Conservation (phyloP, 257 asterid species). For the Solanum arcanum region DNA sequence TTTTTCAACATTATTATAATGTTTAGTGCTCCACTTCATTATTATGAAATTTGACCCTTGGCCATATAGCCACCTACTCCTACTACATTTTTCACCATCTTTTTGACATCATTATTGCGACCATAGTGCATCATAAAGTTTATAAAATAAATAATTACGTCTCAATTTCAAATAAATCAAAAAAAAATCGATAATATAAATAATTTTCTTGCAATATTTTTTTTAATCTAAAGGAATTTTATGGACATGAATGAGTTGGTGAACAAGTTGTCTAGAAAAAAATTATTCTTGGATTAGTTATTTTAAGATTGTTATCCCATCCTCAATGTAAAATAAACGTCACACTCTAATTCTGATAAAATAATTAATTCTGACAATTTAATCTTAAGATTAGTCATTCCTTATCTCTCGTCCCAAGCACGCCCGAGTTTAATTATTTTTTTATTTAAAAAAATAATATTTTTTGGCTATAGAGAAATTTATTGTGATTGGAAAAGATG, state of each 20-base stretch:
- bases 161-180: not conserved
- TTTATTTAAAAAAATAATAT: not conserved
- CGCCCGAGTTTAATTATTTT: accelerated
- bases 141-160: not conserved
- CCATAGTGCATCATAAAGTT: not conserved
- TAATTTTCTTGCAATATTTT: too few species aligned
- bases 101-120: not conserved
- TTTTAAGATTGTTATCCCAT: not conserved
- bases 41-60: not conserved
- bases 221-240: not conserved
- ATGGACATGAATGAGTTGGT: not conserved
- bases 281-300: too few species aligned
- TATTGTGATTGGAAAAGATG: not conserved
- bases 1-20: not conserved
- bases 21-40: not conserved
- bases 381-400: too few species aligned
- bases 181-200: not conserved
- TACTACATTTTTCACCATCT: not conserved
- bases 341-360: not conserved
- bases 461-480: not conserved
- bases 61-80: not conserved
- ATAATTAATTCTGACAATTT: too few species aligned
- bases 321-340: not conserved
- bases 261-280: not conserved
- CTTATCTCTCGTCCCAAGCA: not conserved